Evolutionary conservation across 768 basidiomycete genomes (phyloP), one percentile per base, ranked within the genome.

Genomic region (Agaricus blazei): DNA sequence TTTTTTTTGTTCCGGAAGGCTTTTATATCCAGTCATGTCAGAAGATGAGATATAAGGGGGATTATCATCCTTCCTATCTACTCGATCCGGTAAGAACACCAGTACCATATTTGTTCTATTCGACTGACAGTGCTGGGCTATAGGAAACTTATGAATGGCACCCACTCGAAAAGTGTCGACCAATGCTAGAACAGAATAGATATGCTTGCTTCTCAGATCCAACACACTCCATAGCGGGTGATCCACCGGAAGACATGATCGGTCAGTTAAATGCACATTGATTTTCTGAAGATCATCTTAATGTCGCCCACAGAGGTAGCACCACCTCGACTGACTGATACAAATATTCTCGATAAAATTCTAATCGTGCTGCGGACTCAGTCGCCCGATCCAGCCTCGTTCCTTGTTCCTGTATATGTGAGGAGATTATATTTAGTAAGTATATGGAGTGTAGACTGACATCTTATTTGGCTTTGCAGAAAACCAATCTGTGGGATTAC

Each of bases 1-100:
- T 4, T 6, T n/a, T n/a, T 31, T 27, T 46, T 23, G 15, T 9
- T 15, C 27, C 7, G 4, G n/a, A 62, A 97, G 95, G 95, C 6
- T 98, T 84, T 68, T 98, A 98, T 68, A 88, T 98, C 38, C 81
- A 97, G 62, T 84, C 89, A 2, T 98, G 95, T 65, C 81, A 74
- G 49, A 99, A 99, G 70, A 98, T 98, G 97, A 78, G 78, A 53
- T 98, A 99, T 71, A 99, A 99, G 64, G 94, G 86, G 28, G 93
- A 97, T 53, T 99, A 95, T 61, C 67, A 76, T 0, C 96, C 96
- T 0, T 97, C 95, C 2, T 92, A 82, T 60, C 77, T 98, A 19
- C 79, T 82, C 11, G 95, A 98, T 68, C 93, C 95, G 7, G 90
- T 93, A 59, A 62, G 77, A 19, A 61, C 4, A n/a, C 40, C 37